Base-by-base conservation (phyloP, 192 early-diverging fungal species). In the Podila verticillata region DNA sequence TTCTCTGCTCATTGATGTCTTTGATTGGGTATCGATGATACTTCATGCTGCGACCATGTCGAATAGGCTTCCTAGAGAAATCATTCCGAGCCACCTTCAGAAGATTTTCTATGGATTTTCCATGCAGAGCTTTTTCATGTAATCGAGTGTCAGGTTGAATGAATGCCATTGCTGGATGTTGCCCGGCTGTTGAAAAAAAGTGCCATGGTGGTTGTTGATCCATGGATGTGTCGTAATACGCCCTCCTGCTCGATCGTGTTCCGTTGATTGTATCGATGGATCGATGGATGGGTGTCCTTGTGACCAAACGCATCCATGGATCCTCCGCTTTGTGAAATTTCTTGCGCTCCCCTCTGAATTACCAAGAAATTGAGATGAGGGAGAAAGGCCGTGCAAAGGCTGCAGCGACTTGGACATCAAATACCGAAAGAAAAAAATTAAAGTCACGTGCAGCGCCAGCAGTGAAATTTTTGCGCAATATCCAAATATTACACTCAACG, bases 341-440 rank as follows among this genome's bases (percentile, higher is more conserved):
- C 51, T 54, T 54, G 51, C 51, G 51, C 51, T 54, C 51, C 51
- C 51, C 51, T 54, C 51, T 24, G 24, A 54, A 24, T 54, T 24
- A n/a, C 51, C 20, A 26, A 54, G 24, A 54, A 26, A 54, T n/a
- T 54, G 24, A 54, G 51, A 44, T 44, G 39, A 54, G 51, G 51
- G 51, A 54, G 51, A 54, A 54, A 54, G 51, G 51, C 51, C 24
- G 51, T 54, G 39, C 39, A 44, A 44, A 44, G 39, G 39, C 39
- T 44, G 39, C 39, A 44, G 39, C 39, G 15, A 44, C 17, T 44
- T 44, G 39, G 39, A 44, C 39, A 44, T 26, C 26, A 57, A 26
- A 57, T 57, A 57, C 26, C 7, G 7, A 57, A 57, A 24, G 26
- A 57, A 57, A 57, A 54, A 57, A 57, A 57, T 26, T 57, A 17